phyloP scores from a whole-genome alignment of 768 basidiomycete species.

The Lactarius akahatsu region DNA sequence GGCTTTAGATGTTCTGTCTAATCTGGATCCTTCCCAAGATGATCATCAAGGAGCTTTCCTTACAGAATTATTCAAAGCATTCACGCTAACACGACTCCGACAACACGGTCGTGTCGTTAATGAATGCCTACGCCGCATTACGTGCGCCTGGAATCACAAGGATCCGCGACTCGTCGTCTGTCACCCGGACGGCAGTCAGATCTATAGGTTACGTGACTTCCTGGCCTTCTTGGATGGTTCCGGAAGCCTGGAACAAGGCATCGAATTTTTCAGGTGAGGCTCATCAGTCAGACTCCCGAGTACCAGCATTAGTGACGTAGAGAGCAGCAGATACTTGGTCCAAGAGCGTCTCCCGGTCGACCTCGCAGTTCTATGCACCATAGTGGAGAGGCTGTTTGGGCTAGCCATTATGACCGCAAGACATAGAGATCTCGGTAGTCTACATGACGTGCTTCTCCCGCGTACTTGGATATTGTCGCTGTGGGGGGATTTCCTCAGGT shows the following conservation, averaged over 20 bases:
- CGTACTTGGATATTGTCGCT: conserved; percentile 47
- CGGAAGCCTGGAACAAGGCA: conserved; percentile 39
- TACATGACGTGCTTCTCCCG: conserved; percentile 54
- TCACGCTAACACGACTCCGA: conserved; percentile 35
- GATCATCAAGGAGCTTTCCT: conserved; percentile 36
- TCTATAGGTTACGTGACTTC: conserved; percentile 5
- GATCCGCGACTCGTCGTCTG: conserved; percentile 10
- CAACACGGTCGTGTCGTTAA: conserved; percentile 3
- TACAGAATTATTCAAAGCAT: conserved; percentile 41
- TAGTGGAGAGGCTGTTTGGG: conserved; percentile 49
- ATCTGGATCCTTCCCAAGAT: conserved; percentile 32
- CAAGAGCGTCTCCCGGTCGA: conserved; percentile 42
- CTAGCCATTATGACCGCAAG: conserved; percentile 41
- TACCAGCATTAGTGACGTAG: conserved; percentile 1
- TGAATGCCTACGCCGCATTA: conserved; percentile 4
- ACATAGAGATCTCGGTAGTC: conserved; percentile 26
- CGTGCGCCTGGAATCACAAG: neutral
- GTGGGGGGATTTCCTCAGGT: conserved; percentile 24
- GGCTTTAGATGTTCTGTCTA: conserved; percentile 44
- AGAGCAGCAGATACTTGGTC: conserved; percentile 45
- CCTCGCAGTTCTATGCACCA: conserved; percentile 50
- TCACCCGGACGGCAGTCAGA: neutral
- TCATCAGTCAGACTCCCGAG: too few species aligned
- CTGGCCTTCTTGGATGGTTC: conserved; percentile 23
- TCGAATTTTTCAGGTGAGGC: too few species aligned